These are phyloP conservation scores for Talaromyces rugulosus DNA, from an alignment of 2,329 filamentous ascomycete species.

Conservation along the genomic window DNA sequence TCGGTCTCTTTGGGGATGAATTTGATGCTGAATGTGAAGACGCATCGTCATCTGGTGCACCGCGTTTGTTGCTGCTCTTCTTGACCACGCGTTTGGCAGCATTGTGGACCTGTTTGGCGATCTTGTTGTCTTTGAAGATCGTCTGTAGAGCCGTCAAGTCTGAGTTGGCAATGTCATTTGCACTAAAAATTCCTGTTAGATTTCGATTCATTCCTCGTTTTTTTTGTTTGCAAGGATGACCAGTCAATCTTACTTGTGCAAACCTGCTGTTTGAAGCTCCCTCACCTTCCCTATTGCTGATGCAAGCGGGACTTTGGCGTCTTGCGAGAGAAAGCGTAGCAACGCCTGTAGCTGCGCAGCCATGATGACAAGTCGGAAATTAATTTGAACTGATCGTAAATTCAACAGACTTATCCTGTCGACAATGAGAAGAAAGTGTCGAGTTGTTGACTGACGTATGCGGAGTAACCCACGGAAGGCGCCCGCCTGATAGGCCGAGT, in stretches of 20 bases:
- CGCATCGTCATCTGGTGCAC: slow-evolving; percentile 30
- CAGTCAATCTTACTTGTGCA: slow-evolving; percentile 33
- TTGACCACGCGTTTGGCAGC: slow-evolving; percentile 47
- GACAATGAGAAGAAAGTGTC: neutral
- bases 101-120: slow-evolving; percentile 53
- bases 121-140: slow-evolving; percentile 50
- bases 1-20: slow-evolving; percentile 33
- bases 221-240: neutral
- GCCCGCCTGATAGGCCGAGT: neutral
- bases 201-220: neutral
- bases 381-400: neutral
- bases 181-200: slow-evolving; percentile 5
- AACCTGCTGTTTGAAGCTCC: slow-evolving; percentile 47
- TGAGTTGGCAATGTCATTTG: slow-evolving; percentile 48
- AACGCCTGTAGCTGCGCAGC: slow-evolving; percentile 38
- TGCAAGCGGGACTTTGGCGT: slow-evolving; percentile 53
- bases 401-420: neutral
- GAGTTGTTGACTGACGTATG: neutral
- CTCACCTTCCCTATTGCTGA: slow-evolving; percentile 53
- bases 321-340: slow-evolving; percentile 56
- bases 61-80: slow-evolving; percentile 50
- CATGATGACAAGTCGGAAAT: slow-evolving; percentile 11
- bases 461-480: neutral
- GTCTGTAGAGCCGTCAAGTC: slow-evolving; percentile 40
- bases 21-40: slow-evolving; percentile 21